Evolutionary conservation across 73 alveolate species (phyloP).

Genomic region (Paramecium primaurelia): DNA sequence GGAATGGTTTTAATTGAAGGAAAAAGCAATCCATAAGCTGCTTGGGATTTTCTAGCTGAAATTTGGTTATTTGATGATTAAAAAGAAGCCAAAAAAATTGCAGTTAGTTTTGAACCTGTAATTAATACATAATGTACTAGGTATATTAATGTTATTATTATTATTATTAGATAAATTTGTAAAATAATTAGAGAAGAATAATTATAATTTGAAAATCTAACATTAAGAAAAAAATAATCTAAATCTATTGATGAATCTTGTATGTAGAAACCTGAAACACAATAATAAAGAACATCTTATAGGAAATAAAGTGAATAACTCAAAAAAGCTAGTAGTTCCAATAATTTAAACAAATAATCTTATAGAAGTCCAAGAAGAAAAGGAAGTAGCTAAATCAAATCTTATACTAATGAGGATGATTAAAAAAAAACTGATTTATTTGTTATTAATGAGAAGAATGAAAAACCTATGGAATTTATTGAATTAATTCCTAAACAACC

Average conservation of each 20-base stretch:
- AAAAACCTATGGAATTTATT: background rate
- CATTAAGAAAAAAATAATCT: background rate
- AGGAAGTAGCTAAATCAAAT: background rate
- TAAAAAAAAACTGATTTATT: background rate
- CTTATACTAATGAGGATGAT: background rate
- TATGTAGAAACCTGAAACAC: background rate
- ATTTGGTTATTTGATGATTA: conserved; percentile 81
- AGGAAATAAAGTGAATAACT: conserved; percentile 41
- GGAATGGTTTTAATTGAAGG: conserved; percentile 90
- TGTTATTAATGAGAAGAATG: background rate
- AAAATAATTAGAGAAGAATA: conserved; percentile 65
- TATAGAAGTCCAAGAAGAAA: conserved; percentile 37
- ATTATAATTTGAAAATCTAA: background rate
- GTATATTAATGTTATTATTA: background rate
- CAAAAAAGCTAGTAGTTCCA: background rate
- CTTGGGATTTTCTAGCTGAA: conserved; percentile 85
- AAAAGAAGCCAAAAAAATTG: conserved; percentile 66
- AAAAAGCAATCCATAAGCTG: conserved; percentile 82
- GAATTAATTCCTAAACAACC: conserved; percentile 13
- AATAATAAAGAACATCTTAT: background rate
- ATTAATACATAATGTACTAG: conserved; percentile 82
- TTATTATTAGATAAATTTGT: conserved; percentile 68
- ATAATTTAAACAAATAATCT: background rate
- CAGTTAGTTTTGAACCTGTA: conserved; percentile 82
- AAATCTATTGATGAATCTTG: conserved; percentile 27